Conservation (phyloP, 2,329 filamentous ascomycete genomes). For the Colletotrichum simmondsii region DNA sequence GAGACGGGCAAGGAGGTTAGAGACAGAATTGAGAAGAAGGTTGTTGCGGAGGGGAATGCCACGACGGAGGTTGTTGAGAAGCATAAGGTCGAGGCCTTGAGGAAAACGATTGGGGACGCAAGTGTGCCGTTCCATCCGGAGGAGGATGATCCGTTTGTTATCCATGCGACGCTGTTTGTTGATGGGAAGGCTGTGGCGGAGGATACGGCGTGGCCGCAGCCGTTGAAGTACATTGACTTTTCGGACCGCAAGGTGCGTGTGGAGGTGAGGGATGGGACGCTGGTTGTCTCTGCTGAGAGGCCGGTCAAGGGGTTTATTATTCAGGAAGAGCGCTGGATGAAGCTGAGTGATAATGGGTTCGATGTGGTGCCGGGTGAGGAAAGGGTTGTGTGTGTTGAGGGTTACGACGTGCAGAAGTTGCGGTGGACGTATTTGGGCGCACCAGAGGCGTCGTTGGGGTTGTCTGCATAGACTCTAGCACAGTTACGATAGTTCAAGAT, state of each 20-base stretch:
- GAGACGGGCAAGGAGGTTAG: conserved; percentile 49
- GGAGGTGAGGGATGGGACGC: conserved; percentile 36
- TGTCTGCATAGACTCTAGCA: background rate
- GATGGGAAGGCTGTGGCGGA: conserved; percentile 53
- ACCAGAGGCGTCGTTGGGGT: conserved; percentile 8
- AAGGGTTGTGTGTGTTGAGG: conserved; percentile 35
- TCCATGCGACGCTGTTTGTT: conserved; percentile 54
- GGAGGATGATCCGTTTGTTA: conserved; percentile 57
- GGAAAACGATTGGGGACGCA: conserved; percentile 31
- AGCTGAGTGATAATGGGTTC: conserved; percentile 67
- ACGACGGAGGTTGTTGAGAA: conserved; percentile 53
- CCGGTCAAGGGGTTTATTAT: conserved; percentile 69
- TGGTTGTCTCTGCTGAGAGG: conserved; percentile 48
- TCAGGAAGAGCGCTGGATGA: conserved; percentile 56
- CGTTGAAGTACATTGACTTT: conserved; percentile 69
- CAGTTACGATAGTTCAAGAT: background rate
- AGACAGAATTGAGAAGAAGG: conserved; percentile 36
- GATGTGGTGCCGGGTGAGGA: conserved; percentile 64
- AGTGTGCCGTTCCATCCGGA: conserved; percentile 45
- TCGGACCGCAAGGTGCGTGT: conserved; percentile 53
- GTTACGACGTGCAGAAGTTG: conserved; percentile 18
- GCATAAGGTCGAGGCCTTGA: conserved; percentile 35
- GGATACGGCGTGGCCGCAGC: conserved; percentile 70
- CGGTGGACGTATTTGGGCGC: conserved; percentile 37
- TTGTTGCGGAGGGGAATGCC: conserved; percentile 47